Conservation (phyloP, 2,329 filamentous ascomycete genomes). For the Trichoderma lentiforme region DNA sequence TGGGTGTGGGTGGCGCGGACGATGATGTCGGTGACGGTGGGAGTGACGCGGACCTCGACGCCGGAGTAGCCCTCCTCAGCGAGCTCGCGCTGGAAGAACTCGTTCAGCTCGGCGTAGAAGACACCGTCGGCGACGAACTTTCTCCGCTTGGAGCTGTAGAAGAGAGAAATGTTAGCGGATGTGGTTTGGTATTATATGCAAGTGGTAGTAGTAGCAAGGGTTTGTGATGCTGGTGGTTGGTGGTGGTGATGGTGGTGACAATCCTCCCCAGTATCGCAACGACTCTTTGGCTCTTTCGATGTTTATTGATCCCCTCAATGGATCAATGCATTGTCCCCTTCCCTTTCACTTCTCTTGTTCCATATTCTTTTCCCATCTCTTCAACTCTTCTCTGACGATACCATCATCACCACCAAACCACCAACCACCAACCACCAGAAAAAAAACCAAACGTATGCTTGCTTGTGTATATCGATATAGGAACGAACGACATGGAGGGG, state of each 20-base stretch:
- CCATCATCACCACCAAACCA: conserved; percentile 1
- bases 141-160: conserved; percentile 77
- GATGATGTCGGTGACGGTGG: conserved; percentile 99
- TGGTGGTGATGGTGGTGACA: not conserved
- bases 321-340: not conserved
- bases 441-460: not conserved
- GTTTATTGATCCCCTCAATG: not conserved
- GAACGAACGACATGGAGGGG: conserved; percentile 13
- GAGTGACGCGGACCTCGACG: conserved; percentile 99
- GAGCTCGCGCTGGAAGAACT: conserved; percentile 99
- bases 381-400: not conserved
- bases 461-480: conserved; percentile 1
- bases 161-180: conserved; percentile 10
- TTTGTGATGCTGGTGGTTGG: not conserved
- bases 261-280: not conserved
- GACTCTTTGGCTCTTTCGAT: not conserved
- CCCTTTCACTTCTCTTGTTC: not conserved
- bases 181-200: not conserved
- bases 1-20: conserved; percentile 99
- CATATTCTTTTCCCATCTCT: not conserved
- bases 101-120: conserved; percentile 99
- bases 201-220: not conserved
- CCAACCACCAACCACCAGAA: not conserved
- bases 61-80: conserved; percentile 99
- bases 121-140: conserved; percentile 98